phyloP scores from a whole-genome alignment of 202 grass and related monocot genomes.

The Hordeum pubiflorum region DNA sequence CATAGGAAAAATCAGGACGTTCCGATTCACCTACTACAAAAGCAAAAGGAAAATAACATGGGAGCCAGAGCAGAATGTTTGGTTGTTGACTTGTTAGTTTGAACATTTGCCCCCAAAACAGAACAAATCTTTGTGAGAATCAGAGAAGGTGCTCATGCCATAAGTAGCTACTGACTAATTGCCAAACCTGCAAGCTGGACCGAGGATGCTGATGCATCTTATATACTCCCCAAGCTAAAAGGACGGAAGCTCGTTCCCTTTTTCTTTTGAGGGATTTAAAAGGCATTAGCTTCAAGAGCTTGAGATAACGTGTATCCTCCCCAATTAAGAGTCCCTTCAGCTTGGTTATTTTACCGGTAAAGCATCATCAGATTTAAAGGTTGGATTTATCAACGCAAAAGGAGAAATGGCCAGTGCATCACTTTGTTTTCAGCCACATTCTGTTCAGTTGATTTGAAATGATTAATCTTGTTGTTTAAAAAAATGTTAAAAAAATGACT shows the following conservation, averaged over 20 bases:
- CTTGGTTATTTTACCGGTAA: background rate
- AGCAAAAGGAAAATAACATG: background rate
- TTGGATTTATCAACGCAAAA: background rate
- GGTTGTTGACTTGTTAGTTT: slow-evolving; percentile 3
- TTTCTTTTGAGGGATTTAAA: background rate
- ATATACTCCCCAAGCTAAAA: background rate
- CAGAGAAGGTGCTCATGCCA: background rate
- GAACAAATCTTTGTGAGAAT: slow-evolving; percentile 8
- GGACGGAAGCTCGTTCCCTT: background rate
- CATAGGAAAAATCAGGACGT: background rate
- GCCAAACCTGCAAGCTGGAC: slow-evolving; percentile 10
- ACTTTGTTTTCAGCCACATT: background rate
- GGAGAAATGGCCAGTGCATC: background rate
- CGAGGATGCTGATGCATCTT: background rate
- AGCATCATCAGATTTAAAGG: background rate
- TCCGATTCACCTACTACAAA: background rate
- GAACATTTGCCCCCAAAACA: background rate
- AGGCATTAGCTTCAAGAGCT: background rate
- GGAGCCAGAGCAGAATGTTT: slow-evolving; percentile 14
- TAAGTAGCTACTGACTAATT: slow-evolving; percentile 1
- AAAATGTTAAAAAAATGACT: no score
- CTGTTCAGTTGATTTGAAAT: no score
- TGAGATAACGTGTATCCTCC: background rate
- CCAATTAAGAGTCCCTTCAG: background rate
- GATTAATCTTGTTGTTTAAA: background rate